Evolutionary conservation across 768 basidiomycete genomes (phyloP).

Genomic region (Agaricus sinodeliciosus): DNA sequence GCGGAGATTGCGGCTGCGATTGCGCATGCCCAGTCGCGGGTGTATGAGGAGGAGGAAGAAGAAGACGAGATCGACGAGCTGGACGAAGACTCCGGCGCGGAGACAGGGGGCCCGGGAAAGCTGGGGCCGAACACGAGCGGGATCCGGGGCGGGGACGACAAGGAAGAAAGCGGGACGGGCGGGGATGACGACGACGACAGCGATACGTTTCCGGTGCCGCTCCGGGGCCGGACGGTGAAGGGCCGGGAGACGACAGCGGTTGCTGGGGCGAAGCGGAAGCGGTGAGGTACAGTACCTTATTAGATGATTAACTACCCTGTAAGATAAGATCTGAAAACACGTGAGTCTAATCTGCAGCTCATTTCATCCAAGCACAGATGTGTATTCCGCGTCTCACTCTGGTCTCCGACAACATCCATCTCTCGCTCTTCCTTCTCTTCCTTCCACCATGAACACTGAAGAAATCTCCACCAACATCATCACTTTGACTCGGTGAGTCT

Average conservation of each 20-base stretch:
- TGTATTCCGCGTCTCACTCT: slow-evolving; percentile 1
- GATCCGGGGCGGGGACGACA: slow-evolving; percentile 35
- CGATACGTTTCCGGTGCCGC: slow-evolving; percentile 64
- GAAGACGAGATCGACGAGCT: slow-evolving; percentile 44
- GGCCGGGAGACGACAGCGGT: slow-evolving; percentile 43
- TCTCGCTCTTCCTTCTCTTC: slow-evolving; percentile 11
- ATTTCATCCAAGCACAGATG: background rate
- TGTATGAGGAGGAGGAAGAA: slow-evolving; percentile 52
- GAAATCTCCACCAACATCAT: slow-evolving; percentile 83
- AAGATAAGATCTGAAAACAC: slow-evolving; percentile 23
- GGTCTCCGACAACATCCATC: background rate
- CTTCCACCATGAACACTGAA: slow-evolving; percentile 39
- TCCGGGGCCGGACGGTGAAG: slow-evolving; percentile 52
- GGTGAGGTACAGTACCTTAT: slow-evolving; percentile 29
- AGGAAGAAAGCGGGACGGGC: slow-evolving; percentile 21
- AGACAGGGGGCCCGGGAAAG: slow-evolving; percentile 39
- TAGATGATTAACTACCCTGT: slow-evolving; percentile 10
- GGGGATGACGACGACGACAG: slow-evolving; percentile 64
- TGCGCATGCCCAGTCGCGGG: slow-evolving; percentile 61
- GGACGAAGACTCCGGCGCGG: slow-evolving; percentile 45
- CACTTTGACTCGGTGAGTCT: slow-evolving; percentile 79
- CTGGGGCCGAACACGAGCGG: slow-evolving; percentile 60
- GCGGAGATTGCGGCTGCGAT: slow-evolving; percentile 78
- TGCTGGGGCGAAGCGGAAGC: slow-evolving; percentile 58
- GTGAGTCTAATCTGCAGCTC: slow-evolving; percentile 16